Conservation (phyloP, 2,329 filamentous ascomycete genomes). For the Setomelanomma holmii region DNA sequence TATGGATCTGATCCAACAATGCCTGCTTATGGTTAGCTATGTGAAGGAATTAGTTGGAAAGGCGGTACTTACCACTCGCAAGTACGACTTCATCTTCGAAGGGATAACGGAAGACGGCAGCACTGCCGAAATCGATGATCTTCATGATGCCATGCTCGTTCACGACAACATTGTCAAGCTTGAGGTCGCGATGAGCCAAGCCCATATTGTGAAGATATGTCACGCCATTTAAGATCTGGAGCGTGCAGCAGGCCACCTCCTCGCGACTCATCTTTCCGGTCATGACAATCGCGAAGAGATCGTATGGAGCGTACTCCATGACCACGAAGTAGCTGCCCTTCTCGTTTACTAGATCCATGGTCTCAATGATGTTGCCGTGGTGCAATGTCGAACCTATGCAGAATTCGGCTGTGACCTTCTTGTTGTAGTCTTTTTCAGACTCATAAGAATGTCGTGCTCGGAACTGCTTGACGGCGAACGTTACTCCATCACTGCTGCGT, state of each 20-base stretch:
- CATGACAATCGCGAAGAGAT: slow-evolving; percentile 98
- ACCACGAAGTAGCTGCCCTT: slow-evolving; percentile 96
- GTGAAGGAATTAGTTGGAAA: not conserved
- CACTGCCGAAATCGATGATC: slow-evolving; percentile 98
- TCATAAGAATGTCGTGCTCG: slow-evolving; percentile 90
- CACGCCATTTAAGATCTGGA: slow-evolving; percentile 94
- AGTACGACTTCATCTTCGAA: slow-evolving; percentile 89
- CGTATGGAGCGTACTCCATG: slow-evolving; percentile 97
- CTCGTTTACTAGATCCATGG: slow-evolving; percentile 93
- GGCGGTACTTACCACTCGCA: slow-evolving; percentile 71
- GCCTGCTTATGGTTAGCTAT: slow-evolving; percentile 55
- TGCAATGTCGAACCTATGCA: slow-evolving; percentile 97
- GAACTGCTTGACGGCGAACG: slow-evolving; percentile 98
- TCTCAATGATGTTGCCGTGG: slow-evolving; percentile 98
- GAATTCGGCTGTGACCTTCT: slow-evolving; percentile 98
- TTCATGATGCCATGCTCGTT: slow-evolving; percentile 98
- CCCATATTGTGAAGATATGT: slow-evolving; percentile 96
- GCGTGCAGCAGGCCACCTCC: slow-evolving; percentile 87
- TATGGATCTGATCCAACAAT: slow-evolving; percentile 93
- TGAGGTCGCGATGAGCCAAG: slow-evolving; percentile 91
- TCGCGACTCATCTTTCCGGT: slow-evolving; percentile 95
- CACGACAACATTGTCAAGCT: slow-evolving; percentile 97
- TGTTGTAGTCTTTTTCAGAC: slow-evolving; percentile 92
- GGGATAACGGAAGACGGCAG: slow-evolving; percentile 95
- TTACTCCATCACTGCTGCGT: slow-evolving; percentile 86